A percentile compares a stretch with the other conserved stretches of the same genome.
phyloP scores from a whole-genome alignment of 306 rosid genomes.

The Inga leiocalycina region DNA sequence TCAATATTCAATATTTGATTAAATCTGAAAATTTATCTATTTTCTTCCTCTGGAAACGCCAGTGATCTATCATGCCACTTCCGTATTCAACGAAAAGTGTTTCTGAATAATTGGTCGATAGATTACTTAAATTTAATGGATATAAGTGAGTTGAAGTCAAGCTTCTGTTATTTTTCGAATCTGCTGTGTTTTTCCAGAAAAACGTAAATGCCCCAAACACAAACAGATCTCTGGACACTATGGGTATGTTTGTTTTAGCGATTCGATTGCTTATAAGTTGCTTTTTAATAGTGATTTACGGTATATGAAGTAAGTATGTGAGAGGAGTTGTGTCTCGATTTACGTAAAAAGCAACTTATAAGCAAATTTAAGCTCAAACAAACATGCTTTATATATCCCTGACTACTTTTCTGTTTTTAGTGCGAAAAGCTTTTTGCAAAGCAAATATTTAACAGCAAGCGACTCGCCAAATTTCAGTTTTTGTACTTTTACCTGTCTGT shows the following conservation, averaged over 20 bases:
- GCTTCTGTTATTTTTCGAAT: constrained; percentile 8
- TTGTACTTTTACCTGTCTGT: neutral
- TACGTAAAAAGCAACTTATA: no score
- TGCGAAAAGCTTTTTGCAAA: constrained; percentile 18
- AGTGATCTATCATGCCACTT: neutral
- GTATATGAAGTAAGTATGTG: no score
- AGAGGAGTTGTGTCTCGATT: no score
- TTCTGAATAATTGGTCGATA: constrained; percentile 20
- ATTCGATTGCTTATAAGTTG: no score
- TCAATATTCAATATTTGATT: neutral
- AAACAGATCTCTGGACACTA: constrained; percentile 10
- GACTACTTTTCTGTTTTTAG: constrained; percentile 4
- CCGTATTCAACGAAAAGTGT: constrained; percentile 9
- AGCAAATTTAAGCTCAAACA: no score
- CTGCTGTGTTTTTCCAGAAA: constrained; percentile 15
- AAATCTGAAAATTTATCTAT: neutral
- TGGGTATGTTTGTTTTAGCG: no score
- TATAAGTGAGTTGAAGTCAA: constrained; percentile 11
- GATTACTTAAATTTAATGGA: neutral
- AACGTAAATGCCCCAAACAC: neutral
- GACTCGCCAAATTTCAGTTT: neutral
- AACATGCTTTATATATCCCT: no score
- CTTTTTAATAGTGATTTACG: no score
- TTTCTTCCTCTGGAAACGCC: neutral
- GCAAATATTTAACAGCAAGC: neutral